Conservation (phyloP, 2,329 filamentous ascomycete genomes). For the Pyrenophora teres region DNA sequence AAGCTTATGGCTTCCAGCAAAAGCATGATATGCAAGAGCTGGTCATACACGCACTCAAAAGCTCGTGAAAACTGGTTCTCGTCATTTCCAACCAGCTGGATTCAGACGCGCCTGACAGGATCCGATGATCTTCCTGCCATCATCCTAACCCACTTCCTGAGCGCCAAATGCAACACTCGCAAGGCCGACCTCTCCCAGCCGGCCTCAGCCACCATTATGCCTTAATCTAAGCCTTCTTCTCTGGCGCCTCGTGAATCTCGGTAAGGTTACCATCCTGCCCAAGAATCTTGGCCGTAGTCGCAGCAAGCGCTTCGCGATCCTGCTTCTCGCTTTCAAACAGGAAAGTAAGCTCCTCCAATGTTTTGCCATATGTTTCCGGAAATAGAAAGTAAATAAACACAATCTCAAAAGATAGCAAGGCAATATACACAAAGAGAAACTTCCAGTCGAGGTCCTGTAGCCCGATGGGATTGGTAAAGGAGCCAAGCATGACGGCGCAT, state of each 20-base stretch:
- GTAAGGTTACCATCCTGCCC: slow-evolving; percentile 22
- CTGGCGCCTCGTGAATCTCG: slow-evolving; percentile 30
- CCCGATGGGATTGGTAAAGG: slow-evolving; percentile 66
- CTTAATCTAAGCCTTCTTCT: slow-evolving; percentile 31
- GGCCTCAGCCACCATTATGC: slow-evolving; percentile 1
- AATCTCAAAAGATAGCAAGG: slow-evolving; percentile 40
- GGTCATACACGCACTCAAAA: not conserved
- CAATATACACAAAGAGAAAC: slow-evolving; percentile 65
- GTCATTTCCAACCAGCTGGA: not conserved
- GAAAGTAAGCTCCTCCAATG: slow-evolving; percentile 42
- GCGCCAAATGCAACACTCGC: slow-evolving; percentile 12
- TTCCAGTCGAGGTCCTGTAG: slow-evolving; percentile 65
- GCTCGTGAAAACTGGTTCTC: not conserved
- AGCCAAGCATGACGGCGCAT: slow-evolving; percentile 63
- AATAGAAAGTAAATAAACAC: slow-evolving; percentile 45
- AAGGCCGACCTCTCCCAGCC: not conserved
- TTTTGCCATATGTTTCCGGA: slow-evolving; percentile 42
- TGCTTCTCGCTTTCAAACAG: slow-evolving; percentile 39
- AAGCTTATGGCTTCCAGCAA: not conserved
- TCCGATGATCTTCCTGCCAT: not conserved
- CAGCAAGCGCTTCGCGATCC: slow-evolving; percentile 25
- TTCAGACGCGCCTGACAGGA: slow-evolving; percentile 6
- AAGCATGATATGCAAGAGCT: not conserved
- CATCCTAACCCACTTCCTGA: slow-evolving; percentile 2
- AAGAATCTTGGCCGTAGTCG: slow-evolving; percentile 28